Evolutionary conservation across 2,329 filamentous ascomycete genomes (phyloP), one percentile per base, ranked within the genome.

Genomic region (Paraphaeosphaeria minitans): DNA sequence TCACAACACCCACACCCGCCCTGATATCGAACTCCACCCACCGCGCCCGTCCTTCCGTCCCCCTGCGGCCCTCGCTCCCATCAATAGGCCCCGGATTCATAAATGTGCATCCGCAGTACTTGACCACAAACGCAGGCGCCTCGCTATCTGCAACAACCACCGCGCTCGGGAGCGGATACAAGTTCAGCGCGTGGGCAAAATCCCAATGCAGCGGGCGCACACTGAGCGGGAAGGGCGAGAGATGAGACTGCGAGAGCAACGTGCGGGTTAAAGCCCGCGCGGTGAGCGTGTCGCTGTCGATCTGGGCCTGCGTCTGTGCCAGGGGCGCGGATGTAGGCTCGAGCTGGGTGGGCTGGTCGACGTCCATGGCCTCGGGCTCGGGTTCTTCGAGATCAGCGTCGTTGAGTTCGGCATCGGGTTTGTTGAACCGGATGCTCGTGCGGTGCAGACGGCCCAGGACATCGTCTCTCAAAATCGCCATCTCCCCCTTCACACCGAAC

Each of bases 51-150:
- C 89, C 85, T 4, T 88, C 87, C 63, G 87, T 85, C 54, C 88
- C 83, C 0, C 88, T 89, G 0, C 85, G 81, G 0, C 91, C 87
- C 24, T 74, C 75, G 52, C 71, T 74, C 57, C 75, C 77, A 35
- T 96, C 83, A 51, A 99, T 77, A 50, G 85, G 83, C 6, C 93
- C 92, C 0, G 95, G 93, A 74, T 99, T 99, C 85, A 99, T 89
- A 35, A 97, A 93, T 79, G 95, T 91, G 72, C 95, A 98, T 0
- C 93, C 94, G 77, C 97, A 94, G 72, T 98, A 98, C 14, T 91
- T 96, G 64, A 97, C 82, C 55, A 89, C 90, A 71, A 97, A 99
- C 0, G 92, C 84, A 14, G 91, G 88, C 10, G 89, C 88, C 43
- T 93, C 91, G 0, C 89, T 82, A 77, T 99, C 95, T 1, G 92